Base-by-base conservation (phyloP, 2,329 filamentous ascomycete species). In the Aspergillus tanneri region DNA sequence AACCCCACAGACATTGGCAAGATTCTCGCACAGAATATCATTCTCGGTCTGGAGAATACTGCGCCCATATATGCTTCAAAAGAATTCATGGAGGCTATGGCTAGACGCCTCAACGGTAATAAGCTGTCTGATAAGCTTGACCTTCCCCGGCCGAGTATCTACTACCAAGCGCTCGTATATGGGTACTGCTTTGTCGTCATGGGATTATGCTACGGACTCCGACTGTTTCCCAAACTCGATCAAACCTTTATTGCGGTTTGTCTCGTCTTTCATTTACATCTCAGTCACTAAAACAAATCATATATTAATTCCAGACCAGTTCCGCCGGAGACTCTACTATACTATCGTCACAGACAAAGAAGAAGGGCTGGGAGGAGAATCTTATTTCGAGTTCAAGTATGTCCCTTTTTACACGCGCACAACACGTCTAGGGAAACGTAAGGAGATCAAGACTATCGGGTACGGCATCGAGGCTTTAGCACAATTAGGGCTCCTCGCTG, bases 21-120 rank as follows among this genome's bases (percentile, higher is more conserved):
- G 37, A 74, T 84, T 5, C 74, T 92, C 21, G 86, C 86, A 3
- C 86, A 86, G 66, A 92, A 91, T 62, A 86, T 91, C 59, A 84
- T 92, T 56, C 77, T 80, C 3, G 80, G 80, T 3, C 74, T 91
- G n/a, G 77, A 85, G 57, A 75, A 78, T 41, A 80, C 82, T 32
- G 80, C 86, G 0, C 88, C 88, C 0, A 76, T 81, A 0, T 85
- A 82, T 55, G 78, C 84, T 0, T 84, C 82, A 1, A 76, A 79
- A 5, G 80, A 82, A 38, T 88, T 89, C 64, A 75, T 91, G 43
- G 77, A 81, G 41, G 87, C 86, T 0, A 79, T 81, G 62, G 81
- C 83, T 4, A 77, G 86, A 49, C 87, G 84, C 77, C 73, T 90
- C 12, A 90, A 89, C 61, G 86, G 87, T 3, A 73, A 78, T 25